Conservation (phyloP, 2,329 filamentous ascomycete genomes). For the Curvularia sp. region DNA sequence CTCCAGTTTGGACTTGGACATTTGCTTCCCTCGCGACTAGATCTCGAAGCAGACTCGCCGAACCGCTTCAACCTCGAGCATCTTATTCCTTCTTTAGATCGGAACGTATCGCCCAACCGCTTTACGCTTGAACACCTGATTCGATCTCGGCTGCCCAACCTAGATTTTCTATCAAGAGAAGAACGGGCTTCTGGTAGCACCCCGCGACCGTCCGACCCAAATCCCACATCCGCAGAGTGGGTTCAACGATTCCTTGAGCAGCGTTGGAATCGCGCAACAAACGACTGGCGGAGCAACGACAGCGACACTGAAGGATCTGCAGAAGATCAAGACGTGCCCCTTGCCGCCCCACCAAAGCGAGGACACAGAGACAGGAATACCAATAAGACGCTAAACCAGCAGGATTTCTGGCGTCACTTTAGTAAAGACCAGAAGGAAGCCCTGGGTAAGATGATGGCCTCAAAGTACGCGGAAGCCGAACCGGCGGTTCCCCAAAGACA, state of each 20-base stretch:
- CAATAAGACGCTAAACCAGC: slow-evolving; percentile 59
- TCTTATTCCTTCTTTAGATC: slow-evolving; percentile 45
- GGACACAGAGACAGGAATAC: slow-evolving; percentile 53
- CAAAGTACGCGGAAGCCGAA: slow-evolving; percentile 49
- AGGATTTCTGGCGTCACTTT: slow-evolving; percentile 57
- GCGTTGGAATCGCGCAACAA: slow-evolving; percentile 71
- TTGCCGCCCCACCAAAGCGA: slow-evolving; percentile 36
- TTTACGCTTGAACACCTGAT: slow-evolving; percentile 51
- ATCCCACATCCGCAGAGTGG: slow-evolving; percentile 77
- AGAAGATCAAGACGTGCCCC: slow-evolving; percentile 22
- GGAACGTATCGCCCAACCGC: slow-evolving; percentile 44
- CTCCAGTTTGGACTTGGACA: slow-evolving; percentile 51
- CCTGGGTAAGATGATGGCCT: slow-evolving; percentile 51
- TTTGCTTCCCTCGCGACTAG: slow-evolving; percentile 46
- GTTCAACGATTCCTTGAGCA: slow-evolving; percentile 83
- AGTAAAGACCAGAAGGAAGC: slow-evolving; percentile 48
- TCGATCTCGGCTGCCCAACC: slow-evolving; percentile 44
- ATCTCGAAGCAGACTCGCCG: slow-evolving; percentile 42
- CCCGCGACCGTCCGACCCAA: slow-evolving; percentile 35
- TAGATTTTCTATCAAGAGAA: slow-evolving; percentile 38
- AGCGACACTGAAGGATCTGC: slow-evolving; percentile 64
- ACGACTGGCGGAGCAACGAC: slow-evolving; percentile 79
- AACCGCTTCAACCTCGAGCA: slow-evolving; percentile 50
- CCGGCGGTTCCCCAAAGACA: slow-evolving; percentile 45
- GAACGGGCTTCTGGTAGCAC: slow-evolving; percentile 31